Base-by-base conservation (phyloP, 495 filamentous ascomycete genomes). In the Penicillium lagena region DNA sequence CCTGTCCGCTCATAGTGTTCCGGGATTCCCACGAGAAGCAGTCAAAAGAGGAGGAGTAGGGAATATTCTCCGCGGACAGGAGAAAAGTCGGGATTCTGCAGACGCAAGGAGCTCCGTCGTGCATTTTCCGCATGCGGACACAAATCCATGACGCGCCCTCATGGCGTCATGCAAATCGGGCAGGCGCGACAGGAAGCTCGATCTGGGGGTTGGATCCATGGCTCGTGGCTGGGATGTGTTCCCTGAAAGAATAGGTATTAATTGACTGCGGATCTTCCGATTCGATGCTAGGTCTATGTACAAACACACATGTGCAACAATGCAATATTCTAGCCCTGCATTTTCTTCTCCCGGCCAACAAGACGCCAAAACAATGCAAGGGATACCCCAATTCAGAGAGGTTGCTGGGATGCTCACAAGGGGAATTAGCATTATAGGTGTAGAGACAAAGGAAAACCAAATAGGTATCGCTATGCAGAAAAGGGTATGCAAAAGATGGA, bases 1-100 rank as follows among this genome's bases (percentile, higher is more conserved):
- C 65, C 49, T 72, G 63, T 39, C 68, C 68, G 49, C 66, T 72
- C 68, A 72, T 72, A 53, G 51, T 50, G 56, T 48, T 11, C 17
- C 35, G 32, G 35, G 42, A 22, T 34, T 34, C n/a, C 32, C 9
- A 34, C 9, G n/a, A 12, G 40, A 37, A 28, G 39, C 9, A 34
- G 15, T 35, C 31, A 41, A 32, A 35, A 44, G 32, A 33, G n/a
- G 39, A 38, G 15, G 17, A 43, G 41, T 15, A 36, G 4, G 22
- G 22, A 22, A 22, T 22, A 4, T 22, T 22, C 22, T 22, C 22
- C 22, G 22, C 22, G 9, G 10, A 13, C 15, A 35, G 41, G 40
- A 31, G 51, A 15, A 39, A 43, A 22, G 9, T 11, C 10, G 43
- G 47, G 32, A 53, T 43, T 40, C 41, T 22, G 22, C 22, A 3